Conservation (phyloP, 352 stramenopile species). For the Halophytophthora polymorphica region DNA sequence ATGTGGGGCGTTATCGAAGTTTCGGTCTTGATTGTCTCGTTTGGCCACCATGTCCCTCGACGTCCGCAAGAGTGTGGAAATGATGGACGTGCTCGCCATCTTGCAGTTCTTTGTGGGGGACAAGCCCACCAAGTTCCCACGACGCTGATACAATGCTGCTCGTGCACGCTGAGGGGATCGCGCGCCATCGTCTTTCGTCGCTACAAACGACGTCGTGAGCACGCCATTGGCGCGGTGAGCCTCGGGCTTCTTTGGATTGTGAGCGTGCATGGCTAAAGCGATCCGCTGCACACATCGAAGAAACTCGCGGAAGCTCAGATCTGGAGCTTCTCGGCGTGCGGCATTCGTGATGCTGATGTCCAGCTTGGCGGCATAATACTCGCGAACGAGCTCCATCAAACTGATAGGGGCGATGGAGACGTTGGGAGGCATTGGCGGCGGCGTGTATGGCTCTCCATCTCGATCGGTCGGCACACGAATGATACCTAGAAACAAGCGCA, state of each 20-base stretch:
- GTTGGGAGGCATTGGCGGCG: conserved; percentile 23
- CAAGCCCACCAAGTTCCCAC: conserved; percentile 44
- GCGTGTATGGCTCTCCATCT: conserved; percentile 50
- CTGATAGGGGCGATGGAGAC: conserved; percentile 49
- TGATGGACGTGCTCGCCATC: conserved; percentile 62
- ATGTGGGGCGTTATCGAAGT: conserved; percentile 1
- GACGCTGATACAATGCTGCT: conserved; percentile 41
- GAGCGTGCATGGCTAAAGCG: conserved; percentile 61
- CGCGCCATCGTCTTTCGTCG: conserved; percentile 46
- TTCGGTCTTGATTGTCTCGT: conserved; percentile 19
- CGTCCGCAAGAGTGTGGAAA: conserved; percentile 51
- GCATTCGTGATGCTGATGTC: conserved; percentile 64
- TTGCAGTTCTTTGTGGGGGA: conserved; percentile 54
- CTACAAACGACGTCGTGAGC: conserved; percentile 44
- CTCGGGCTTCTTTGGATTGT: conserved; percentile 14
- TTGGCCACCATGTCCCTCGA: conserved; percentile 33
- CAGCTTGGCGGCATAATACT: conserved; percentile 73
- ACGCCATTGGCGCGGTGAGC: conserved; percentile 29
- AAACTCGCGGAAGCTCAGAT: conserved; percentile 75
- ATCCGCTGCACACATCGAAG: conserved; percentile 65
- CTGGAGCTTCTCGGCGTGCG: conserved; percentile 38
- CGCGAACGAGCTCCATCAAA: conserved; percentile 56
- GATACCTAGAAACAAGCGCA: conserved; percentile 29
- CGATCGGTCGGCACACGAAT: conserved; percentile 40
- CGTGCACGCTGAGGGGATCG: conserved; percentile 14